Base-by-base conservation (phyloP, 345 rosid genomes). In the Brassica cretica region DNA sequence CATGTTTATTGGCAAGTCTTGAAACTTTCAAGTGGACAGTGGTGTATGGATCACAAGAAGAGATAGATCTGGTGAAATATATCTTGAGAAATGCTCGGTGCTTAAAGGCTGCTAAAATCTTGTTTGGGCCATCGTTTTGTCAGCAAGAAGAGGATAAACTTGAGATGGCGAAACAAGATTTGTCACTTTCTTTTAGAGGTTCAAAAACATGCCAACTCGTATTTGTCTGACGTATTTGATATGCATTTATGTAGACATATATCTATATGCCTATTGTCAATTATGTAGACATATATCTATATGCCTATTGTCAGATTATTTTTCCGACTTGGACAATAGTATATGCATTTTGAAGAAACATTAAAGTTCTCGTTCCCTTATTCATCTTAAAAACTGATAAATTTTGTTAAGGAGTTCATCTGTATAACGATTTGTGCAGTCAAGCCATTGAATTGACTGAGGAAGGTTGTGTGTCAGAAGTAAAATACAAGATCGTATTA, bases 1-100 rank as follows among this genome's bases (percentile, higher is more conserved):
- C 16, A 8, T 61, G 74, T 60, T 39, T 72, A 19, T 61, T 60
- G 25, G 5, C 65, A 33, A 72, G 41, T 60, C 75, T 72, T 37
- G 27, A 60, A 15, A 72, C 27, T 39, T 61, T 72, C 67, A 61
- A 60, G 75, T 60, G 25, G 67, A 25, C 58, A 1, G 19, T 44
- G 53, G 53, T 44, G 53, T 51, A 51, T 51, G 56, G 19, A n/a
- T 51, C 19, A n/a, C 19, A 51, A 0, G 19, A 51, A 51, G 56
- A 51, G 56, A 51, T 14, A 51, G 56, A 51, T 51, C 56, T 51
- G 56, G 56, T n/a, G 56, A 51, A 51, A 14, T 51, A 51, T n/a
- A 51, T 51, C 56, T 44, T 44, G 53, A 44, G 53, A 44, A 44
- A 44, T 44, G 53, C 53, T 44, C 15, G 15, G 6, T 44, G 53